Evolutionary conservation across 805 yeast species (phyloP), one percentile per base, ranked within the genome.

Genomic region (Yamadazyma sp.): DNA sequence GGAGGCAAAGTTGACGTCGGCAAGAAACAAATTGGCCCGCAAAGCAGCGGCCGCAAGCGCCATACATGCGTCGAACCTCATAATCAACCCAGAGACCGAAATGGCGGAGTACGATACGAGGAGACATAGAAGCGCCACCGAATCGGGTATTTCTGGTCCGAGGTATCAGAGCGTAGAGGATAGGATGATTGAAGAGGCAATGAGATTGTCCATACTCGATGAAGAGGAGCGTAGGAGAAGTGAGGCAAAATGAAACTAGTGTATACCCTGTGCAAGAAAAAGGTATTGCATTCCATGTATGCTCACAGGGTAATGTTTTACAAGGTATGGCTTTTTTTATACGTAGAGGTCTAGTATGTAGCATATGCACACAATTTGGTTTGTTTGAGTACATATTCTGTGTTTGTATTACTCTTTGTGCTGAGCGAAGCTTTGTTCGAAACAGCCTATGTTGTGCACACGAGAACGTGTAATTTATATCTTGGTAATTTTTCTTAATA

Each of bases 31-130:
- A 47, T 64, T 88, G 23, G 96, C 95, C 0, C 75, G 95, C 41
- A 75, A 88, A 52, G 82, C 96, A 0, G 97, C 97, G 0, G 87
- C 95, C 10, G 98, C 98, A 0, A 86, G 87, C 22, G 96, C 96
- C 0, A 77, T 91, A 26, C 98, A 91, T 60, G 90, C 95, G 2
- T 80, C 95, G 9, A 88, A 89, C 40, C 73, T 87, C 50, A 55
- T 88, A 21, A 67, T 82, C 11, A 51, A 62, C 35, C 57, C 50
- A 3, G 38, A 36, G 28, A 52, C 41, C 18, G 49, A 40, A 30
- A 19, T 39, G 32, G 38, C 39, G 13, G 42, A 41, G 12, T 42
- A 44, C 30, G 47, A 41, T 24, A 42, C 54, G 12, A 45, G 48
- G 41, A 38, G 54, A 32, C 41, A 51, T 28, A 37, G 47, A 25